Conservation (phyloP, 208 protist genomes). For the Leishmania tropica region DNA sequence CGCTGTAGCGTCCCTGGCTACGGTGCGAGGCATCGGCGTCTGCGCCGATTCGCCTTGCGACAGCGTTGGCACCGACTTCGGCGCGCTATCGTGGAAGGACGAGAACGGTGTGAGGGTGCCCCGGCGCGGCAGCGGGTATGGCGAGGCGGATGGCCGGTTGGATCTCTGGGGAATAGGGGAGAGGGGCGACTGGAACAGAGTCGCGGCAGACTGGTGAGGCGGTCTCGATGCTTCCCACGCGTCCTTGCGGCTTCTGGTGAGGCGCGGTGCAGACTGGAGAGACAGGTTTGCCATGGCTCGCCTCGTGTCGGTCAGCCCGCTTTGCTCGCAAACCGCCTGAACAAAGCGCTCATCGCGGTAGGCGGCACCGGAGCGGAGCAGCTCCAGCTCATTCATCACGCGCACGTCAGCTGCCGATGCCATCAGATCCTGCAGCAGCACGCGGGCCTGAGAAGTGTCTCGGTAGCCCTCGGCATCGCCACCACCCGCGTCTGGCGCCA, state of each 20-base stretch:
- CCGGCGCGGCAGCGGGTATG: conserved; percentile 15
- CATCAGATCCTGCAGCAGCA: conserved; percentile 39
- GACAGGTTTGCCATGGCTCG: conserved; percentile 36
- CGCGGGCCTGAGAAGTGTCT: conserved; percentile 11
- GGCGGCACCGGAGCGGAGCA: conserved; percentile 52
- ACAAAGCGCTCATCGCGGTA: conserved; percentile 41
- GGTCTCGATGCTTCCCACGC: background rate
- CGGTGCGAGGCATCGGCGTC: conserved; percentile 12
- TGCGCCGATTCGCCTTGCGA: conserved; percentile 18
- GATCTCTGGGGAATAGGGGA: conserved; percentile 24
- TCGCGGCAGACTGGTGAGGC: background rate
- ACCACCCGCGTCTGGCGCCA: background rate
- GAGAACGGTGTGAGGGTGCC: background rate
- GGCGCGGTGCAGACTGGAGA: conserved; percentile 29
- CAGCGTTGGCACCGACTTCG: conserved; percentile 4
- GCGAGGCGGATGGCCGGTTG: conserved; percentile 18
- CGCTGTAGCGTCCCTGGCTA: background rate
- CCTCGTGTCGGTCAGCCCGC: conserved; percentile 10
- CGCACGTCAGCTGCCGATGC: conserved; percentile 59
- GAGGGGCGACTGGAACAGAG: conserved; percentile 9
- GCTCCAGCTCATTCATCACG: conserved; percentile 68
- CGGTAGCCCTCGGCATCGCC: conserved; percentile 1
- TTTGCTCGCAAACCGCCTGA: conserved; percentile 26
- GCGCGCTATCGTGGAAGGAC: background rate
- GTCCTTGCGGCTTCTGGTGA: background rate